Evolutionary conservation across 306 rosid species (phyloP), one percentile per base, ranked within the genome.

Genomic region (Cicer pinnatifidum): DNA sequence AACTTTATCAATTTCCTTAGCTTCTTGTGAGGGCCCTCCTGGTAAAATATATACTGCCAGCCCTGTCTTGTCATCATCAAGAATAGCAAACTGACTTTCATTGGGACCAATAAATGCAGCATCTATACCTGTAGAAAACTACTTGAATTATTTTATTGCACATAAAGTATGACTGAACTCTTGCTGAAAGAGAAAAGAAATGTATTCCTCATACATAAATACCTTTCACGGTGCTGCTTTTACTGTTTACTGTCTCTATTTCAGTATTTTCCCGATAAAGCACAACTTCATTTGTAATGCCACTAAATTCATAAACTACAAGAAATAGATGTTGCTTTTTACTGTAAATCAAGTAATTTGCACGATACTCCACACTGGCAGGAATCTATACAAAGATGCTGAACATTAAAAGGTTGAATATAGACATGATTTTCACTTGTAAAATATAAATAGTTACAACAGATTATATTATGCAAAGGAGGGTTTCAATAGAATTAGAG

Each of bases 41-140:
- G 95, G 92, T 37, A 95, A 82, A 44, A 79, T 83, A 85, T 86
- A 89, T 71, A 95, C 76, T 52, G 90, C 88, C 80, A 95, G 75
- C 72, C 92, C 99, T 68, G 93, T 91, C 91, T 86, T 87, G 84
- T 95, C 99, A 20, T 90, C 99, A 63, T 95, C 99, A 19, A 95
- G 97, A 78, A 91, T 82, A 41, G 95, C 96, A 88, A 90, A 95
- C 83, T 95, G 99, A 75, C 87, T 91, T 77, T 95, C 97, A 40
- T 82, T 90, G 84, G 91, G 90, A 50, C 99, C 99, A 84, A 95
- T 80, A 81, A 95, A 91, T 81, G 99, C 97, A 61, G 90, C 97
- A 84, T 91, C 99, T 76, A 80, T 86, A 76, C 99, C 99, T 95
- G 70, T 65, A 71, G 80, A 84, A 65, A 84, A 80, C 71, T 57